These are phyloP conservation scores for Incumbomyces delicatus DNA, from an alignment of 2,329 filamentous ascomycete species.

Conservation along the genomic window DNA sequence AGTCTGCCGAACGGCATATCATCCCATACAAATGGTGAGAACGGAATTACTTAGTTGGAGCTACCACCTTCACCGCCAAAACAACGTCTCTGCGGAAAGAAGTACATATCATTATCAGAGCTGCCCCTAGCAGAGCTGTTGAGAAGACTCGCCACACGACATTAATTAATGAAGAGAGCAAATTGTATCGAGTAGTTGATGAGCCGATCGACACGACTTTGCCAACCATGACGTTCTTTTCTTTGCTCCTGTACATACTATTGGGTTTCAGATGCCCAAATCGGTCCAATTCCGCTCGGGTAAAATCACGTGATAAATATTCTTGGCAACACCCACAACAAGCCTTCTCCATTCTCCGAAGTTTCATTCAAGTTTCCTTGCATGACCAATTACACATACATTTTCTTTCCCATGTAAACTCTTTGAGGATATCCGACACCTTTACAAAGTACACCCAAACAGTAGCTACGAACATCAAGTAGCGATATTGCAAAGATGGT, in stretches of 20 bases:
- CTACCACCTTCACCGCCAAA: neutral
- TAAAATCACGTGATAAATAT: too few species aligned
- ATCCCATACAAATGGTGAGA: constrained; percentile 5
- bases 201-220: neutral
- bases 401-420: constrained; percentile 23
- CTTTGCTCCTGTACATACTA: too few species aligned
- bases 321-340: constrained; percentile 5
- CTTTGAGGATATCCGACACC: constrained; percentile 47
- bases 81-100: neutral
- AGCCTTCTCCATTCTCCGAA: neutral
- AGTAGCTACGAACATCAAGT: constrained; percentile 11
- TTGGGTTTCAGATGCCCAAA: too few species aligned
- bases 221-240: neutral
- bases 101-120: neutral
- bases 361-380: neutral
- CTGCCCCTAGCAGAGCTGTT: neutral
- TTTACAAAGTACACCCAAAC: constrained; percentile 17
- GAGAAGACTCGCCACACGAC: neutral
- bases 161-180: neutral
- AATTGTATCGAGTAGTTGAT: neutral
- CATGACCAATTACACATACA: neutral
- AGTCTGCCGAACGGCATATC: constrained; percentile 1
- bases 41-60: constrained; percentile 2
- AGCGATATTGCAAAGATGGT: constrained; percentile 37
- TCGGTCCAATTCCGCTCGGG: too few species aligned